These are phyloP conservation scores for Gossypium sturtianum DNA, from an alignment of 345 rosid genomes.

Conservation along the genomic window DNA sequence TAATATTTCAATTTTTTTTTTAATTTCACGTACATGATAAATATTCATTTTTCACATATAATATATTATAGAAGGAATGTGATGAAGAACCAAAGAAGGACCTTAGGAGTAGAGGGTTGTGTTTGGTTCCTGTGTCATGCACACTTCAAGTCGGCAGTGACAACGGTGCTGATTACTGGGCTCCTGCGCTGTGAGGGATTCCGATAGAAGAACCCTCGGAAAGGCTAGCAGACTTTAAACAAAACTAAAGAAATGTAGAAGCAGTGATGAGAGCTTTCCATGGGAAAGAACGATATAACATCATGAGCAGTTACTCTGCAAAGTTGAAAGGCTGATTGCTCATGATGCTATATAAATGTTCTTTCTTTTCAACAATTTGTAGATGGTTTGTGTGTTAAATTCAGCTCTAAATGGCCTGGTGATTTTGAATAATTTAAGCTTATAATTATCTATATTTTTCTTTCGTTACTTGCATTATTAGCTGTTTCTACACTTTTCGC, in stretches of 20 bases:
- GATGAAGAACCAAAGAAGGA: slow-evolving; percentile 52
- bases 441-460: not conserved
- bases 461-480: not conserved
- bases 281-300: slow-evolving; percentile 57
- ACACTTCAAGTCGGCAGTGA: slow-evolving; percentile 77
- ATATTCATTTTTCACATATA: not conserved
- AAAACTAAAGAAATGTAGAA: not conserved
- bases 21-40: not conserved
- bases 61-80: slow-evolving; percentile 21
- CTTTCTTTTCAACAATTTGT: not conserved
- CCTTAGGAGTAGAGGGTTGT: slow-evolving; percentile 85
- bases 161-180: slow-evolving; percentile 93
- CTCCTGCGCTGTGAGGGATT: slow-evolving; percentile 67
- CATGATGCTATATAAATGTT: slow-evolving; percentile 82
- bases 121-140: slow-evolving; percentile 90
- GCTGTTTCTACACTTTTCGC: not conserved
- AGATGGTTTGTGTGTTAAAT: not conserved
- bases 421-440: not conserved
- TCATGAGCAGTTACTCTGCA: slow-evolving; percentile 97
- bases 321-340: slow-evolving; percentile 91
- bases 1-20: not conserved
- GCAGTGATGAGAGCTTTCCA: not conserved
- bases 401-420: not conserved
- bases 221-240: not conserved
- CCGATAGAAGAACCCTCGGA: slow-evolving; percentile 19